A percentile compares a stretch with the other conserved stretches of the same genome.
Evolutionary conservation across 192 early-diverging fungal species (phyloP).

Genomic region (Rhizophagus clarus): DNA sequence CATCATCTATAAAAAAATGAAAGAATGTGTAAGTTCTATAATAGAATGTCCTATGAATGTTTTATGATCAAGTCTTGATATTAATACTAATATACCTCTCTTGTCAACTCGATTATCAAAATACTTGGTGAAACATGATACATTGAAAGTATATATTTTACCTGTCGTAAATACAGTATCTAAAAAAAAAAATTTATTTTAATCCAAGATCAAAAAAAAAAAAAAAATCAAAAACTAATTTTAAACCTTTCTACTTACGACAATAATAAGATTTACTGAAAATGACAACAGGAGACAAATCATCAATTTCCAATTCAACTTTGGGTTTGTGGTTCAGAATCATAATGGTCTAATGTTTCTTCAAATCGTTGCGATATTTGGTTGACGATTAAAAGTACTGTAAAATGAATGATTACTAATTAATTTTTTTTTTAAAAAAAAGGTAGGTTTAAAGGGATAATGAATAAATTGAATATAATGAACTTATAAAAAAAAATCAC

Average conservation of each 20-base stretch:
- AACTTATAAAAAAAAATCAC: no score
- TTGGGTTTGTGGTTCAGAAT: neutral
- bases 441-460: no score
- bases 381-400: neutral
- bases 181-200: no score
- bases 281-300: slow-evolving; percentile 6
- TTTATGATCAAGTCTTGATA: no score
- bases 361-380: neutral
- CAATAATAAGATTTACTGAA: slow-evolving; percentile 26
- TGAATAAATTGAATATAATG: no score
- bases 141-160: slow-evolving; percentile 19
- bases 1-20: slow-evolving; percentile 22
- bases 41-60: no score
- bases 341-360: neutral
- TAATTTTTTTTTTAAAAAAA: no score
- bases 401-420: no score
- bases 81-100: slow-evolving; percentile 12
- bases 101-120: slow-evolving; percentile 6
- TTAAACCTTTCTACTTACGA: slow-evolving; percentile 5
- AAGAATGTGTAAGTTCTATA: no score
- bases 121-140: slow-evolving; percentile 4
- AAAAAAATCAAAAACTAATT: neutral
- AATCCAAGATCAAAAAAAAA: no score
- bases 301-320: slow-evolving; percentile 20
- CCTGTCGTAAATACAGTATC: slow-evolving; percentile 16